These are phyloP conservation scores for Cruciata laevipes DNA, from an alignment of 257 asterid species.

Conservation along the genomic window DNA sequence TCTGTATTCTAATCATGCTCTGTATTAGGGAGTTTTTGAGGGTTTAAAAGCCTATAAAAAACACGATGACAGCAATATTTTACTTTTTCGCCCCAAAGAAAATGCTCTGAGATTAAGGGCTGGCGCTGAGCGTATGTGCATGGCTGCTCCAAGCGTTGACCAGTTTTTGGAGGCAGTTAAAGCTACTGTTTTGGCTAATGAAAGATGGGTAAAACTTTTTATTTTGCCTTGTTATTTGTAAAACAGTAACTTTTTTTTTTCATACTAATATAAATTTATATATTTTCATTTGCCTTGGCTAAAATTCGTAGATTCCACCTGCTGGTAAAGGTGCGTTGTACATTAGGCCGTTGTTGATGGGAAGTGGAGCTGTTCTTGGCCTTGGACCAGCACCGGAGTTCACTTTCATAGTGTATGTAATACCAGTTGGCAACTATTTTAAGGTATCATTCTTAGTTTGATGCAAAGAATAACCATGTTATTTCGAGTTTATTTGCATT, in stretches of 20 bases:
- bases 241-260: no score
- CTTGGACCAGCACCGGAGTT: slow-evolving; percentile 97
- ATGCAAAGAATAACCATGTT: neutral
- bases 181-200: slow-evolving; percentile 72
- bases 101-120: slow-evolving; percentile 56
- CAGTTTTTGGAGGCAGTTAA: slow-evolving; percentile 86
- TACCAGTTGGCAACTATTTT: slow-evolving; percentile 93
- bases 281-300: neutral
- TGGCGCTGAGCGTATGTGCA: slow-evolving; percentile 98
- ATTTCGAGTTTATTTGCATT: no score
- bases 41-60: slow-evolving; percentile 84
- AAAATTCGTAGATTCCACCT: slow-evolving; percentile 68
- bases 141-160: slow-evolving; percentile 87
- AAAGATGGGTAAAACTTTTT: slow-evolving; percentile 72
- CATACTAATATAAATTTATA: no score
- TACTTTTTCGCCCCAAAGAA: slow-evolving; percentile 82
- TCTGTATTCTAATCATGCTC: neutral
- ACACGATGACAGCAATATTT: slow-evolving; percentile 71
- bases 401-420: slow-evolving; percentile 81
- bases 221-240: neutral
- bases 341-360: slow-evolving; percentile 91
- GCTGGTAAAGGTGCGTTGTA: slow-evolving; percentile 91
- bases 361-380: slow-evolving; percentile 94
- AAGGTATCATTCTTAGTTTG: slow-evolving; percentile 45
- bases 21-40: slow-evolving; percentile 73